These are phyloP conservation scores for Talaromyces marneffei DNA, from an alignment of 2,329 filamentous ascomycete genomes.

Conservation along the genomic window DNA sequence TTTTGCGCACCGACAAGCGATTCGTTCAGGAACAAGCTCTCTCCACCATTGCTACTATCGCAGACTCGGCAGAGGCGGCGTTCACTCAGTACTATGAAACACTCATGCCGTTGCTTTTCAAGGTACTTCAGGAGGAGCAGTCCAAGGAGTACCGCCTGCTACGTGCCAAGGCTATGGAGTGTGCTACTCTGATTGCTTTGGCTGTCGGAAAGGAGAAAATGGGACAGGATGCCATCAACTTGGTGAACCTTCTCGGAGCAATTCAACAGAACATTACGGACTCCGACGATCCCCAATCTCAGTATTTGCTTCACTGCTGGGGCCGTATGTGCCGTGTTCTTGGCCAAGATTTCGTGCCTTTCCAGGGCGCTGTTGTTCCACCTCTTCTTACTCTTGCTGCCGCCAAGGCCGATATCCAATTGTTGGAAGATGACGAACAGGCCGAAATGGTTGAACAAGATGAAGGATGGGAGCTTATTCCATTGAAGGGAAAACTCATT, in stretches of 20 bases:
- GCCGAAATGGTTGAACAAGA: constrained; percentile 89
- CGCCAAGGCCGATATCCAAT: constrained; percentile 94
- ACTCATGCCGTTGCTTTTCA: constrained; percentile 90
- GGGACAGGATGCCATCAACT: constrained; percentile 74
- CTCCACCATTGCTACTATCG: constrained; percentile 96
- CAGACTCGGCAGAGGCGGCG: constrained; percentile 92
- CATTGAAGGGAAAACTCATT: constrained; percentile 95
- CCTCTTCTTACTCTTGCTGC: constrained; percentile 84
- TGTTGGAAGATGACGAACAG: constrained; percentile 91
- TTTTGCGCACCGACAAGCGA: constrained; percentile 85
- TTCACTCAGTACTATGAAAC: constrained; percentile 95
- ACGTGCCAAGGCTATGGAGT: constrained; percentile 98
- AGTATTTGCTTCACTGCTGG: constrained; percentile 98
- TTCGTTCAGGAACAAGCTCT: constrained; percentile 97
- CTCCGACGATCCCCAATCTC: constrained; percentile 88
- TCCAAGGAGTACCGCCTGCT: constrained; percentile 89
- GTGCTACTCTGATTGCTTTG: constrained; percentile 88
- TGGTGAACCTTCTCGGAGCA: constrained; percentile 79
- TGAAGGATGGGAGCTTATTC: constrained; percentile 95
- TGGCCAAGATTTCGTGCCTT: constrained; percentile 83
- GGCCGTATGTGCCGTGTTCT: constrained; percentile 96
- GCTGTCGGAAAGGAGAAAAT: constrained; percentile 93
- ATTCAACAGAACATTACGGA: constrained; percentile 86
- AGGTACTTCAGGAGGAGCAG: constrained; percentile 80
- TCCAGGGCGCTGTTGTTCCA: constrained; percentile 88